Percentiles rank a stretch among this genome's conserved stretches.
Evolutionary conservation across 129 eudicot genomes (phyloP).

Genomic region (Apium graveolens): DNA sequence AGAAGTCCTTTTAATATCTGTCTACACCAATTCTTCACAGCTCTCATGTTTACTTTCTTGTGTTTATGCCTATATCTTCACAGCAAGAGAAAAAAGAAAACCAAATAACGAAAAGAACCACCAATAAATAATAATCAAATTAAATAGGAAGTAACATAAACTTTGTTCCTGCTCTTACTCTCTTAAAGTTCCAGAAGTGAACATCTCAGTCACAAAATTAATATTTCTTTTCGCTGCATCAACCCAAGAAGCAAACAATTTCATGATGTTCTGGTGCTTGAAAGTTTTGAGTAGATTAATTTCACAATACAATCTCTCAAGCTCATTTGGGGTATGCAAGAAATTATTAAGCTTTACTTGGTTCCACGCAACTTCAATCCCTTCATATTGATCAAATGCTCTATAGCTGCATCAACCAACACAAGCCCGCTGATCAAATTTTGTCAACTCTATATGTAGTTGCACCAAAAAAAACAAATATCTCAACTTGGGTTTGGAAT

Average conservation of each 20-base stretch:
- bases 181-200: slow-evolving; percentile 40
- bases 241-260: slow-evolving; percentile 32
- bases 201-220: slow-evolving; percentile 35
- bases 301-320: slow-evolving; percentile 28
- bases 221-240: slow-evolving; percentile 23
- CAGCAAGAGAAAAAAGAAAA: neutral
- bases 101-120: neutral
- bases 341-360: slow-evolving; percentile 25
- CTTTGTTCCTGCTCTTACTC: slow-evolving; percentile 13
- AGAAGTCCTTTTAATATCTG: slow-evolving; percentile 30
- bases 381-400: slow-evolving; percentile 33
- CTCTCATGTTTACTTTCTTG: slow-evolving; percentile 25
- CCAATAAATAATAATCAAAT: neutral
- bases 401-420: slow-evolving; percentile 22
- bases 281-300: slow-evolving; percentile 25
- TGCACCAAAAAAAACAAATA: neutral
- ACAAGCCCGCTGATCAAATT: slow-evolving; percentile 5
- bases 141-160: neutral
- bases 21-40: slow-evolving; percentile 34
- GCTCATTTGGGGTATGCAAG: slow-evolving; percentile 21
- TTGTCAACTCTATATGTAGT: neutral
- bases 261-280: slow-evolving; percentile 33
- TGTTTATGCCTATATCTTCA: slow-evolving; percentile 31
- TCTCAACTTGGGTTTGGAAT: neutral
- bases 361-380: slow-evolving; percentile 40